These are phyloP conservation scores for Tetracentron sinense DNA, from an alignment of 164 flowering plant genomes.

Conservation along the genomic window DNA sequence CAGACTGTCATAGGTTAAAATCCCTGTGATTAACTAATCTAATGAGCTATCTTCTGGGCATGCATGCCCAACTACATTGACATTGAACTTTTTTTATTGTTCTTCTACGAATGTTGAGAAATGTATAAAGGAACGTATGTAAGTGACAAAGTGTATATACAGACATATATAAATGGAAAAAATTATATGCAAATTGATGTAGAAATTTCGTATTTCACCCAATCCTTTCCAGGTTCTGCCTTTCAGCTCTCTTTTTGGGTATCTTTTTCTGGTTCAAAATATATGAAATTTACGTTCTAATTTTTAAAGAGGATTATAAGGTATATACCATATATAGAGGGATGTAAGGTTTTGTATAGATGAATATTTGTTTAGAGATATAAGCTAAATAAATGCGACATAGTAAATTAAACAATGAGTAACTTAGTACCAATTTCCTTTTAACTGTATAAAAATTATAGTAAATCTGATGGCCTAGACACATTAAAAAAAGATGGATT, in stretches of 20 bases:
- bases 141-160: background rate
- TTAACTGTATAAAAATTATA: too few relatives aligned
- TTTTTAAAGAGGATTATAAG: too few relatives aligned
- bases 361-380: too few relatives aligned
- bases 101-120: background rate
- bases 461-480: too few relatives aligned
- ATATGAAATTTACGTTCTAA: too few relatives aligned
- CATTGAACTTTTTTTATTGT: background rate
- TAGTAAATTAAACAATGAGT: too few relatives aligned
- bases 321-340: too few relatives aligned
- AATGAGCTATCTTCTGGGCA: background rate
- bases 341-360: too few relatives aligned
- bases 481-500: too few relatives aligned
- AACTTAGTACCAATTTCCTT: too few relatives aligned
- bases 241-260: background rate
- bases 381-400: too few relatives aligned
- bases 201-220: background rate
- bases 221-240: background rate
- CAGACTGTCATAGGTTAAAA: background rate
- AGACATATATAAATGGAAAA: background rate
- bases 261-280: too few relatives aligned
- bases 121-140: background rate
- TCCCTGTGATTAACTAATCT: background rate
- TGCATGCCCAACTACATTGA: background rate
- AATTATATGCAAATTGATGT: background rate